A percentile compares a stretch with the other conserved stretches of the same genome.
phyloP scores from a whole-genome alignment of 2,329 filamentous ascomycete genomes.

The Fusarium burgessii region DNA sequence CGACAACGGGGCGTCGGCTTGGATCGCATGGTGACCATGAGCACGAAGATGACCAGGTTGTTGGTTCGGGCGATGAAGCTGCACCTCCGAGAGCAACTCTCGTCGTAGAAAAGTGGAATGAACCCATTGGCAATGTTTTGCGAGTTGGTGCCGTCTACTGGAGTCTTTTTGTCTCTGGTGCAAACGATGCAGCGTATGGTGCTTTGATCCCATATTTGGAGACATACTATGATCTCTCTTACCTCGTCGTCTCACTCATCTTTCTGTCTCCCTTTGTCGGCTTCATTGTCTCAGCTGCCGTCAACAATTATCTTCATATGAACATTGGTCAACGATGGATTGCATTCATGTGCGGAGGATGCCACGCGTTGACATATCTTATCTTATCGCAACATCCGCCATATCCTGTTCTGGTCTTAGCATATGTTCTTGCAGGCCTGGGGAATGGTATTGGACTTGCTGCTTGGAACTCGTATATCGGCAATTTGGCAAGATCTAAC shows the following conservation, averaged over 20 bases:
- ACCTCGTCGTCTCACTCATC: slow-evolving; percentile 72
- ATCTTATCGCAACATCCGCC: slow-evolving; percentile 74
- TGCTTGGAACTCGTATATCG: slow-evolving; percentile 67
- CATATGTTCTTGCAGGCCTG: slow-evolving; percentile 75
- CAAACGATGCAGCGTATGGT: slow-evolving; percentile 67
- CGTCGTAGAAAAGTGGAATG: slow-evolving; percentile 35
- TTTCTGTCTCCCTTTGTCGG: slow-evolving; percentile 76
- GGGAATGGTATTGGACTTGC: slow-evolving; percentile 74
- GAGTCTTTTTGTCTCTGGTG: slow-evolving; percentile 68
- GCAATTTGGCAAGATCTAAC: slow-evolving; percentile 76
- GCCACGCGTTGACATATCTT: slow-evolving; percentile 72
- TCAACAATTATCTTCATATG: slow-evolving; percentile 64
- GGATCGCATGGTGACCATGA: slow-evolving; percentile 1
- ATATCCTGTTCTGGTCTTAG: slow-evolving; percentile 73
- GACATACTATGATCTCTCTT: slow-evolving; percentile 70
- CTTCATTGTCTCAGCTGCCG: slow-evolving; percentile 70
- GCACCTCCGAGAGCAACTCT: neutral
- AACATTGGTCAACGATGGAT: slow-evolving; percentile 61
- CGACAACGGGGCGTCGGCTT: slow-evolving; percentile 13
- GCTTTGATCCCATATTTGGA: slow-evolving; percentile 42
- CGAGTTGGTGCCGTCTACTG: slow-evolving; percentile 66
- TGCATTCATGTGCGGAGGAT: slow-evolving; percentile 68
- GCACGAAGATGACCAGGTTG: neutral
- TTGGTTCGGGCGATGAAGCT: neutral
- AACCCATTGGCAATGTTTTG: slow-evolving; percentile 54